Evolutionary conservation across 2,329 filamentous ascomycete species (phyloP).

Genomic region (Phoma sp.): DNA sequence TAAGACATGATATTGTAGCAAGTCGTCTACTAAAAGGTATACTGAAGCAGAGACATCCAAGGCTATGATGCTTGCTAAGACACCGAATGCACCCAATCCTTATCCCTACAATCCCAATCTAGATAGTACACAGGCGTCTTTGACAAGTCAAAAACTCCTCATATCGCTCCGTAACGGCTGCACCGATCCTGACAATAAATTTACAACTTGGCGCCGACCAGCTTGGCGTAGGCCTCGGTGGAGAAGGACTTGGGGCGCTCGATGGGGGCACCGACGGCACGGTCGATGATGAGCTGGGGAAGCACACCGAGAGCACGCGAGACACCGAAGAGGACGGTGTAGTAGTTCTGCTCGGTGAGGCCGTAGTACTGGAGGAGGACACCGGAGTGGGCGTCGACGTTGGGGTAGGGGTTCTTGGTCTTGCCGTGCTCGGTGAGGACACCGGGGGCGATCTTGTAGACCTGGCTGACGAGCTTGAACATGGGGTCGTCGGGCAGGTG

Average conservation of each 20-base stretch:
- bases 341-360: conserved; percentile 98
- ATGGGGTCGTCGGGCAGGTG: conserved; percentile 97
- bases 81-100: conserved; percentile 34
- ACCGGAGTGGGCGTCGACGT: conserved; percentile 98
- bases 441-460: conserved; percentile 99
- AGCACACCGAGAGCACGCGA: conserved; percentile 98
- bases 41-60: conserved; percentile 36
- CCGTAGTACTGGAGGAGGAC: conserved; percentile 99
- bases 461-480: conserved; percentile 99
- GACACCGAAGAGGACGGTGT: conserved; percentile 99
- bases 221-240: conserved; percentile 94
- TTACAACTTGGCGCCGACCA: conserved; percentile 90
- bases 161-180: conserved; percentile 20
- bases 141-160: conserved; percentile 31
- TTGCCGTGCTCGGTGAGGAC: conserved; percentile 99
- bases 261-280: conserved; percentile 93
- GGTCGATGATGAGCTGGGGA: conserved; percentile 99
- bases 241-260: conserved; percentile 99
- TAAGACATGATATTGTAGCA: conserved; percentile 37
- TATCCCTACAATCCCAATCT: conserved; percentile 47
- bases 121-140: conserved; percentile 44
- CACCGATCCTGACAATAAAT: conserved; percentile 16
- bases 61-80: conserved; percentile 34
- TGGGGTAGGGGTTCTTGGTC: conserved; percentile 99
- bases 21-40: conserved; percentile 38